Percentiles rank a stretch among this genome's conserved stretches.
phyloP scores from a whole-genome alignment of 768 basidiomycete species.

The Psilocybe cyanescens region DNA sequence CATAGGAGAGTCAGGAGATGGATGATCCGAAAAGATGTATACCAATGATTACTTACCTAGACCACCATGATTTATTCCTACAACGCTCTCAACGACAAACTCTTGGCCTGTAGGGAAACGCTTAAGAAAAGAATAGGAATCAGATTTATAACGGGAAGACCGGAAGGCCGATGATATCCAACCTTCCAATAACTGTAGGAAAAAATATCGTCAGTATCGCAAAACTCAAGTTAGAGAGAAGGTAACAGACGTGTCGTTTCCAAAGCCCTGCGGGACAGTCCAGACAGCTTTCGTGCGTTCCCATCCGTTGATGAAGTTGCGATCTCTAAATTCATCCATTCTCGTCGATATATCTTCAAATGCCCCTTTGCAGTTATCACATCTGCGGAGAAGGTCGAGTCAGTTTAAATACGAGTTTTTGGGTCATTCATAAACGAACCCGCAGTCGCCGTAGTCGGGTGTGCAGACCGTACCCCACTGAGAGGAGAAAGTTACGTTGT shows the following conservation, averaged over 20 bases:
- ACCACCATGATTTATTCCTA: slow-evolving; percentile 74
- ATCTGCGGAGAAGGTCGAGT: slow-evolving; percentile 28
- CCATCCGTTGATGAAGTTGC: slow-evolving; percentile 68
- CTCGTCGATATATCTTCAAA: slow-evolving; percentile 72
- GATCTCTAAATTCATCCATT: slow-evolving; percentile 65
- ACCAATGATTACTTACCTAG: slow-evolving; percentile 4
- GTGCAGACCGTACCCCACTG: slow-evolving; percentile 69
- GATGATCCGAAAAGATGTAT: background rate
- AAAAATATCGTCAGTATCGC: background rate
- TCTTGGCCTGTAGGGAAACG: slow-evolving; percentile 70
- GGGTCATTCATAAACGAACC: slow-evolving; percentile 43
- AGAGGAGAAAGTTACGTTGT: slow-evolving; percentile 66
- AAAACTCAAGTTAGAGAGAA: background rate
- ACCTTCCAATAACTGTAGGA: slow-evolving; percentile 54
- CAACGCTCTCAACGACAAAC: slow-evolving; percentile 64
- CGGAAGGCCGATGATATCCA: background rate
- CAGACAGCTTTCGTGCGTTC: slow-evolving; percentile 71
- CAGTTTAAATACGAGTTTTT: background rate
- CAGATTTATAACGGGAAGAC: background rate
- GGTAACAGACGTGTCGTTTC: slow-evolving; percentile 51
- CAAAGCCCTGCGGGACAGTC: slow-evolving; percentile 84
- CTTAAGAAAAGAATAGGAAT: slow-evolving; percentile 13
- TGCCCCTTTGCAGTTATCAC: slow-evolving; percentile 67
- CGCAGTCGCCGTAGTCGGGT: slow-evolving; percentile 70
- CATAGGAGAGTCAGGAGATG: background rate